Evolutionary conservation across 306 rosid genomes (phyloP).

Genomic region (Lagenaria siceraria): DNA sequence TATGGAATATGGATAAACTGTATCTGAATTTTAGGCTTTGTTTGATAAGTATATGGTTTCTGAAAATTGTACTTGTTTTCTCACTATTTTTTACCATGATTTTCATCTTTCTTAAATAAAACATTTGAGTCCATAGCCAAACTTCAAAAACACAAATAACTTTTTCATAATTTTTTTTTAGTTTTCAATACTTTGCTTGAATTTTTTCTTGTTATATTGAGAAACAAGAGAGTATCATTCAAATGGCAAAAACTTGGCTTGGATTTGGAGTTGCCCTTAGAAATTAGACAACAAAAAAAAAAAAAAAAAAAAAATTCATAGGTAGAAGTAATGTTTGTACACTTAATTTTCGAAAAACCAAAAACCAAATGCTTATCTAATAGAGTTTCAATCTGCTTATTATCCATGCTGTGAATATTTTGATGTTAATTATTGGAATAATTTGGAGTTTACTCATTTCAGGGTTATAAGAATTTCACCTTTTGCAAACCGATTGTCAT

Average conservation of each 20-base stretch:
- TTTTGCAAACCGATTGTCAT: constrained; percentile 87
- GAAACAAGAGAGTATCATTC: neutral
- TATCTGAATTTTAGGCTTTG: neutral
- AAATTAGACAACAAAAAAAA: neutral
- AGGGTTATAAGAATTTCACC: constrained; percentile 97
- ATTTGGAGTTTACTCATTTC: constrained; percentile 4
- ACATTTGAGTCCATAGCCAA: neutral
- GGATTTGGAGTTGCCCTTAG: neutral
- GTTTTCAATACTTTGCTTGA: neutral
- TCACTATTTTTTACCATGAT: neutral
- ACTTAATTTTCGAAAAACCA: neutral
- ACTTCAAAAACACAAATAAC: neutral
- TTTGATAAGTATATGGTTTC: neutral
- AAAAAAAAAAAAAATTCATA: neutral
- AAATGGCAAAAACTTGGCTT: neutral
- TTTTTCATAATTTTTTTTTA: too few relatives aligned
- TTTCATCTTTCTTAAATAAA: neutral
- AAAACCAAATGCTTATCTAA: neutral
- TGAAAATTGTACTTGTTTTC: neutral
- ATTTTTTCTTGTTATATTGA: neutral
- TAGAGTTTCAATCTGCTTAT: too few relatives aligned
- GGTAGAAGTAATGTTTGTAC: neutral
- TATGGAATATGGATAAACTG: too few relatives aligned
- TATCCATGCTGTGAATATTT: neutral
- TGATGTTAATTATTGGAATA: neutral